Conservation (phyloP, 768 basidiomycete species). For the Tricholoma sp. region DNA sequence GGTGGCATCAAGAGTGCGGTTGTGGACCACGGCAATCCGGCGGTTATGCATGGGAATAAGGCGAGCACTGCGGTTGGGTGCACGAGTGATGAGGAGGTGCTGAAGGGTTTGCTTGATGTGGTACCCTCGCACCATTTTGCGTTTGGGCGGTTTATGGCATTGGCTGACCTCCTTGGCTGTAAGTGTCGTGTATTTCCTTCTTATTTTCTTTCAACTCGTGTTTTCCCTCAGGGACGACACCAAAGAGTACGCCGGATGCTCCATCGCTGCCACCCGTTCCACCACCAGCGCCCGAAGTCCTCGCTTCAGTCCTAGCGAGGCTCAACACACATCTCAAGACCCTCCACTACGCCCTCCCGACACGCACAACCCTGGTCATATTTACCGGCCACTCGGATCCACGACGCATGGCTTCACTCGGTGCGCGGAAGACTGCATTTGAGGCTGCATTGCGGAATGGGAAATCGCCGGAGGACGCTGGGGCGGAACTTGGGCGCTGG, state of each 20-base stretch:
- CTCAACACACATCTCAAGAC: slow-evolving; percentile 58
- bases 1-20: slow-evolving; percentile 56
- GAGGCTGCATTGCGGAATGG: slow-evolving; percentile 58
- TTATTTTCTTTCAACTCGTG: too few species aligned
- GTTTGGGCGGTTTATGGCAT: slow-evolving; percentile 78
- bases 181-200: slow-evolving; percentile 23
- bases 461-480: slow-evolving; percentile 51
- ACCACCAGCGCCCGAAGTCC: slow-evolving; percentile 28
- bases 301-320: slow-evolving; percentile 34
- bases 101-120: slow-evolving; percentile 59
- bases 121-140: slow-evolving; percentile 69
- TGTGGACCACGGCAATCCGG: slow-evolving; percentile 82
- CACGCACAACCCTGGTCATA: slow-evolving; percentile 77
- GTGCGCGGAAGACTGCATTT: slow-evolving; percentile 64
- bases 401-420: slow-evolving; percentile 68
- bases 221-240: slow-evolving; percentile 50
- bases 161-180: slow-evolving; percentile 85
- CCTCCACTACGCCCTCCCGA: slow-evolving; percentile 66
- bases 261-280: slow-evolving; percentile 22
- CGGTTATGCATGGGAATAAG: slow-evolving; percentile 80
- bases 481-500: slow-evolving; percentile 56
- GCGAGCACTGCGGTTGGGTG: slow-evolving; percentile 76
- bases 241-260: slow-evolving; percentile 40
- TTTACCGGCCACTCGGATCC: slow-evolving; percentile 91
- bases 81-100: slow-evolving; percentile 69